Conservation (phyloP, 139 green algal species). For the Coccomyxa sp. region DNA sequence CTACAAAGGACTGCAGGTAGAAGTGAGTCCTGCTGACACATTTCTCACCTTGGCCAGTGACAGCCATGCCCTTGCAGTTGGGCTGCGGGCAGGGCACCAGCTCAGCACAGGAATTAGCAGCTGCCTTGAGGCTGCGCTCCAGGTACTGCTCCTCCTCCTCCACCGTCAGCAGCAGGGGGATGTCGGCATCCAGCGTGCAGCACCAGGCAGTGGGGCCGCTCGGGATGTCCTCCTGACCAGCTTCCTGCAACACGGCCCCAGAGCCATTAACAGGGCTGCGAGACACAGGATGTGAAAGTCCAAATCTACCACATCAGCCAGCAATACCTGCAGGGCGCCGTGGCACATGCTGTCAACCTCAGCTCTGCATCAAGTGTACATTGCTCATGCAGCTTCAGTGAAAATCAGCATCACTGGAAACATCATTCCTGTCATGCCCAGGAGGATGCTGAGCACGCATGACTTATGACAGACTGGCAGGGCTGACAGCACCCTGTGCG, state of each 20-base stretch:
- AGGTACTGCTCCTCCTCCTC: constrained; percentile 6
- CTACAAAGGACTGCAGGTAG: not conserved
- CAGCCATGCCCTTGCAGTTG: not conserved
- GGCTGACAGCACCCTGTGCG: not conserved
- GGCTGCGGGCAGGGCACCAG: not conserved
- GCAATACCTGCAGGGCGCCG: not conserved
- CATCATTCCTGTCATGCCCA: not conserved
- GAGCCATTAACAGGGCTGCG: not conserved
- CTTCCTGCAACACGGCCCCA: too few species aligned
- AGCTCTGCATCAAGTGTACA: not conserved
- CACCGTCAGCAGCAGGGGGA: not conserved
- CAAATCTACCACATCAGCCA: not conserved
- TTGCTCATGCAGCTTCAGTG: too few species aligned
- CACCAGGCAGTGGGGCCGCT: not conserved
- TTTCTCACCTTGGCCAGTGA: not conserved
- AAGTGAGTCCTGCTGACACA: not conserved
- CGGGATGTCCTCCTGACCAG: too few species aligned
- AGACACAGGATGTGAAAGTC: not conserved
- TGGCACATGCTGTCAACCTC: not conserved
- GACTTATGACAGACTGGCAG: not conserved
- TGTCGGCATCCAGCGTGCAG: not conserved
- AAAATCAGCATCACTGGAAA: too few species aligned
- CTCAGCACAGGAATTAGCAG: not conserved
- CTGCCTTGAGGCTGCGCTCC: not conserved
- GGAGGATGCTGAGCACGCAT: not conserved